Evolutionary conservation across 768 basidiomycete genomes (phyloP), one percentile per base, ranked within the genome.

Genomic region (Rhodotorula taiwanensis): DNA sequence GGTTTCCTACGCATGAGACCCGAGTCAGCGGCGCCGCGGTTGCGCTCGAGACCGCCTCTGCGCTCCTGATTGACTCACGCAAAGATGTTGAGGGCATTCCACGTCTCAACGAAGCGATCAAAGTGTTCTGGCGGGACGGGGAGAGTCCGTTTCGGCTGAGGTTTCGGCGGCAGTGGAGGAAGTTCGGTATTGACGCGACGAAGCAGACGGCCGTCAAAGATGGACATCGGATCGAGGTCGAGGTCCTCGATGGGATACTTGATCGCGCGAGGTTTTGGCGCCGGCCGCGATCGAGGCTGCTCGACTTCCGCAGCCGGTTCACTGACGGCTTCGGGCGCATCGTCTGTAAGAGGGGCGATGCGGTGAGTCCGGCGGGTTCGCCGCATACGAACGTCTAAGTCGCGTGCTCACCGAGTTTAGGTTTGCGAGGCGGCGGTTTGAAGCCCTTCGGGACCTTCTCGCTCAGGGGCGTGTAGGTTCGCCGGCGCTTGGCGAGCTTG

Each of bases 161-260:
- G 73, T 51, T 66, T 71, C 5, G 61, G 34, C 11, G 72, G 72
- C 16, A 73, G 61, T 0, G 51, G 7, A 23, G 72, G 72, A 0
- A 66, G 34, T 18, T 65, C 70, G 10, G 57, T n/a, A 36, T 71
- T 65, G 25, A 56, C 57, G 28, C 67, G 52, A n/a, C 70, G 69
- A 10, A 71, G 50, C 16, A 70, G 27, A 16, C 72, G 51, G 14
- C 73, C 73, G 55, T 72, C 73, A 55, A 63, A 47, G 28, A 72
- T 68, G 18, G 68, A 57, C 53, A 55, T 62, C 5, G 73, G 70
- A 51, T 81, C 81, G 64, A 94, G 83, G 74, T 92, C 89, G 49
- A 94, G 79, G 75, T 94, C 90, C 76, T 95, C 91, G 2, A 89
- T 90, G 0, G 91, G 91, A 75, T 94, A 95, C 53, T 91, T 87